A percentile compares a stretch with the other conserved stretches of the same genome.
These are phyloP conservation scores for Eleusine indica DNA, from an alignment of 176 grass and related monocot species.

Conservation along the genomic window DNA sequence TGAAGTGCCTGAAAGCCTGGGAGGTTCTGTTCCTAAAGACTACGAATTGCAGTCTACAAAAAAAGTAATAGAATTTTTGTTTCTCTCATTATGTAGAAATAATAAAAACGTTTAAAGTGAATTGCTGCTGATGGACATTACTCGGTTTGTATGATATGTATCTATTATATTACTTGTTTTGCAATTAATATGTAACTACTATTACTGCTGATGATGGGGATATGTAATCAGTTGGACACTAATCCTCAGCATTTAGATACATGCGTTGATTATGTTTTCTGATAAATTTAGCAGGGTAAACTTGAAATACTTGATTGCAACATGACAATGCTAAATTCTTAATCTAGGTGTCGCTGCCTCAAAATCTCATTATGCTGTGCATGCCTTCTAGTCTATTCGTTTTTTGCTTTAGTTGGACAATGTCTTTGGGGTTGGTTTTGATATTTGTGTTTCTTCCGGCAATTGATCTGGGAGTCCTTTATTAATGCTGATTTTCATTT, in stretches of 20 bases:
- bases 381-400: neutral
- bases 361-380: neutral
- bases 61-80: conserved; percentile 50
- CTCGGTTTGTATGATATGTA: conserved; percentile 14
- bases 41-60: conserved; percentile 92
- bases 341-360: conserved; percentile 13
- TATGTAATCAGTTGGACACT: conserved; percentile 11
- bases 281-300: neutral
- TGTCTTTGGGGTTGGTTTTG: conserved; percentile 8
- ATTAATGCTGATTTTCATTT: conserved; percentile 8
- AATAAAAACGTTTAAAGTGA: conserved; percentile 16
- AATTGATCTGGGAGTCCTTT: conserved; percentile 16
- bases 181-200: neutral
- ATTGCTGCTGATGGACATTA: conserved; percentile 2
- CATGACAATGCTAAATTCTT: conserved; percentile 3
- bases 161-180: conserved; percentile 14
- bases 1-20: conserved; percentile 74
- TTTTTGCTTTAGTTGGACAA: conserved; percentile 6
- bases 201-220: neutral
- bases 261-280: neutral
- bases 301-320: neutral
- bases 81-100: conserved; percentile 32
- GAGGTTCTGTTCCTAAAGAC: conserved; percentile 69
- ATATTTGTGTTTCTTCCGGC: conserved; percentile 3
- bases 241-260: neutral